Conservation (phyloP, 345 rosid genomes). For the Cardamine chenopodiifolia region DNA sequence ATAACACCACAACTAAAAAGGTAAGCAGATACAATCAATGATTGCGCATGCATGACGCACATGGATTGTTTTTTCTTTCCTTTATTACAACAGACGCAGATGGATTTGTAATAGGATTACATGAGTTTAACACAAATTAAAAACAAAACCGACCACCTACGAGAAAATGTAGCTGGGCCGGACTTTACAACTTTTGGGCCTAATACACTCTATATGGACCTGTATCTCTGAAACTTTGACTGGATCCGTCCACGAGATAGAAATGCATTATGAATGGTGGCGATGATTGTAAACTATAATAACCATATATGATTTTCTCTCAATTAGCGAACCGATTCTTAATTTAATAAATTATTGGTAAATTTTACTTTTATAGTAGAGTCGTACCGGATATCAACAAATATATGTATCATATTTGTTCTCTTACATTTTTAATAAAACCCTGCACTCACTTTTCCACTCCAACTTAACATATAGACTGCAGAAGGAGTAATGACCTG, state of each 20-base stretch:
- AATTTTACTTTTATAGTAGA: too few relatives aligned
- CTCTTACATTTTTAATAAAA: background rate
- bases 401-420: background rate
- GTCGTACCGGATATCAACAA: background rate
- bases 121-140: background rate
- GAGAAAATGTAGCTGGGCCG: background rate
- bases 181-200: background rate
- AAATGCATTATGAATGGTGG: background rate
- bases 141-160: background rate
- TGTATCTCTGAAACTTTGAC: background rate
- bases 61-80: background rate
- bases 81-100: background rate
- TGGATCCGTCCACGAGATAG: background rate
- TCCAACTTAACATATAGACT: background rate
- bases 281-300: background rate
- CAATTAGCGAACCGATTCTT: background rate
- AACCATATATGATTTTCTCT: background rate
- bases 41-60: conserved; percentile 40
- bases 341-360: too few relatives aligned
- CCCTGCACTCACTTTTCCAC: conserved; percentile 7
- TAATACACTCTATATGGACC: background rate
- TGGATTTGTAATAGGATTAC: background rate
- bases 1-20: conserved; percentile 7
- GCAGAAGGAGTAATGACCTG: conserved; percentile 27
- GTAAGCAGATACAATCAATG: background rate